Conservation (phyloP, 2,329 filamentous ascomycete species). For the Juglanconis sp. region DNA sequence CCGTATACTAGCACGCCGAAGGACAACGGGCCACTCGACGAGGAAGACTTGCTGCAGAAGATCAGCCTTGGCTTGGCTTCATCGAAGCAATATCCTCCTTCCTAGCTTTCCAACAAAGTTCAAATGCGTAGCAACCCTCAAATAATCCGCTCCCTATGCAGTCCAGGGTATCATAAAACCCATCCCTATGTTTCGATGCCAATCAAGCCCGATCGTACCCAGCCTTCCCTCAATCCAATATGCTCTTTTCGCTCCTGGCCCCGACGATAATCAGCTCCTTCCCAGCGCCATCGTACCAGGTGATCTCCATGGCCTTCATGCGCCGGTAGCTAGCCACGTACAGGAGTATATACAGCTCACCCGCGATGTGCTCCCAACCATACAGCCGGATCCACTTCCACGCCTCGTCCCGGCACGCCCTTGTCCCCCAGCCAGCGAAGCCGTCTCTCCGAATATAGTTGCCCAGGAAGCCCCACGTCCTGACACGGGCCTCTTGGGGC, state of each 20-base stretch:
- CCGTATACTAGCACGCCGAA: too few species aligned
- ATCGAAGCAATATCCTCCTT: too few species aligned
- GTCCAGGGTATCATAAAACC: slow-evolving; percentile 5
- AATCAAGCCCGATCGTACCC: background rate
- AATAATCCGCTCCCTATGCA: background rate
- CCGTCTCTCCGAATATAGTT: slow-evolving; percentile 55
- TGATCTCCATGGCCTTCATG: slow-evolving; percentile 53
- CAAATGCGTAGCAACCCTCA: too few species aligned
- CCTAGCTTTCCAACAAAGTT: too few species aligned
- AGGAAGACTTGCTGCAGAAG: too few species aligned
- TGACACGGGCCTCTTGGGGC: slow-evolving; percentile 43
- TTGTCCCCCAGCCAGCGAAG: slow-evolving; percentile 65
- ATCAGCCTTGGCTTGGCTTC: too few species aligned
- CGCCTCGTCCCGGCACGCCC: slow-evolving; percentile 45
- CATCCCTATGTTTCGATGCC: background rate
- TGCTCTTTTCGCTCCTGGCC: slow-evolving; percentile 20
- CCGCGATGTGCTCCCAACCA: slow-evolving; percentile 72
- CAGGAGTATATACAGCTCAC: slow-evolving; percentile 71
- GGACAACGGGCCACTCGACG: too few species aligned
- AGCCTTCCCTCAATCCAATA: background rate
- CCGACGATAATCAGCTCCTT: slow-evolving; percentile 45
- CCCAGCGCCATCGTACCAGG: slow-evolving; percentile 66
- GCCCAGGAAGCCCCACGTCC: slow-evolving; percentile 61
- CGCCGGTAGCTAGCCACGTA: slow-evolving; percentile 68
- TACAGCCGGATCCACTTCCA: slow-evolving; percentile 61